These are phyloP conservation scores for Podosphaera xanthii DNA, from an alignment of 2,329 filamentous ascomycete genomes.

Conservation along the genomic window DNA sequence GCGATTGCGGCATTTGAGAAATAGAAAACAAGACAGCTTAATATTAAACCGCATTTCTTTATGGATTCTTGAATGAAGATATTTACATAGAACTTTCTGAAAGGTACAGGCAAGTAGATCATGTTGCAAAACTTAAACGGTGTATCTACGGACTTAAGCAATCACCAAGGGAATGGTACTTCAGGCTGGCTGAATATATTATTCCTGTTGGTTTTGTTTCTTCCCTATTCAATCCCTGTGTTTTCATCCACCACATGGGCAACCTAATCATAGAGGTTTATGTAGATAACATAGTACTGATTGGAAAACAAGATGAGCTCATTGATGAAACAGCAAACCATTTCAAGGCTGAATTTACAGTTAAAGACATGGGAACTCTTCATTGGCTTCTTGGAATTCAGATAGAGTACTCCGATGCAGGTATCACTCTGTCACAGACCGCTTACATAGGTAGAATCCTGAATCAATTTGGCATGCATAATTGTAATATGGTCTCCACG, in stretches of 20 bases:
- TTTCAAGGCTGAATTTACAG: too few relatives aligned
- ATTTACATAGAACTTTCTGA: too few relatives aligned
- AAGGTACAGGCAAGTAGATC: too few relatives aligned
- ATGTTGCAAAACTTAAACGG: background rate
- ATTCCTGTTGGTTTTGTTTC: background rate
- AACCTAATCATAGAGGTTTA: background rate
- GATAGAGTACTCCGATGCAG: background rate
- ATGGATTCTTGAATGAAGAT: background rate
- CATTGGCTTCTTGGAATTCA: background rate
- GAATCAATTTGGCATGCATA: background rate
- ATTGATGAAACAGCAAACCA: too few relatives aligned
- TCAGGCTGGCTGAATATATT: too few relatives aligned
- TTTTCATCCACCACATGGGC: background rate
- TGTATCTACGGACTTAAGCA: background rate
- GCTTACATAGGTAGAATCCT: background rate
- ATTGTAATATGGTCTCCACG: background rate
- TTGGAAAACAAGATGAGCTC: too few relatives aligned
- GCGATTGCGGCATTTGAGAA: background rate
- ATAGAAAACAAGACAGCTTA: background rate
- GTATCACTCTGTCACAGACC: background rate
- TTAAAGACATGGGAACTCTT: background rate
- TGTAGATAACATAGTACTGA: too few relatives aligned
- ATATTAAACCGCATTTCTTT: background rate
- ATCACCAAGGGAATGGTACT: background rate
- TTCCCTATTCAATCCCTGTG: background rate